Percentiles rank a stretch among this genome's conserved stretches.
Evolutionary conservation across 441 rosid genomes (phyloP).

Genomic region (Populus trichocarpa): DNA sequence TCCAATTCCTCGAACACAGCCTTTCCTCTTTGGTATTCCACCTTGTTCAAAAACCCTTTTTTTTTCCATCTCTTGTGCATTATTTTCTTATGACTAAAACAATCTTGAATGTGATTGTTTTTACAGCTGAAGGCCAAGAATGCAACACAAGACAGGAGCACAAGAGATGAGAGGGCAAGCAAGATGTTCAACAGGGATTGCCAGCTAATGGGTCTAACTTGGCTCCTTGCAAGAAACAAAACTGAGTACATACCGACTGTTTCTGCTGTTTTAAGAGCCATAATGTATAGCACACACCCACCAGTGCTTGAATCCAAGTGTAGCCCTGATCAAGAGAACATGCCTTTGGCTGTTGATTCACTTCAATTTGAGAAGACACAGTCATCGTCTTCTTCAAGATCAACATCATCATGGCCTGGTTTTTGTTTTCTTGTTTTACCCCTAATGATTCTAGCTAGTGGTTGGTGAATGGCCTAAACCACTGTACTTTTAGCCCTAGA

Average conservation of each 20-base stretch:
- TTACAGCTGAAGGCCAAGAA: slow-evolving; percentile 72
- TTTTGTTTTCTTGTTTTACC: slow-evolving; percentile 34
- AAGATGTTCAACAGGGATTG: slow-evolving; percentile 93
- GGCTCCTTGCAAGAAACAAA: slow-evolving; percentile 94
- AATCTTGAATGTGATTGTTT: not conserved
- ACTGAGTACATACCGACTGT: slow-evolving; percentile 97
- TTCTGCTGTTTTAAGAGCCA: slow-evolving; percentile 90
- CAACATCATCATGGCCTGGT: not conserved
- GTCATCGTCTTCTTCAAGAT: slow-evolving; percentile 22
- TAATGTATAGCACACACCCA: slow-evolving; percentile 84
- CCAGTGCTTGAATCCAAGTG: slow-evolving; percentile 64
- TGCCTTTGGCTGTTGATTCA: slow-evolving; percentile 99
- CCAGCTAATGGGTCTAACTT: slow-evolving; percentile 97
- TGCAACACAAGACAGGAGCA: slow-evolving; percentile 19
- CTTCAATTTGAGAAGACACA: slow-evolving; percentile 60
- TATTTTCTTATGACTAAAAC: slow-evolving; percentile 4
- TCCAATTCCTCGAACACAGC: slow-evolving; percentile 18
- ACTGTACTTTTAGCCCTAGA: slow-evolving; percentile 2
- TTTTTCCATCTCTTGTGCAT: not conserved
- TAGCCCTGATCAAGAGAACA: slow-evolving; percentile 98
- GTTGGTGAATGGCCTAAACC: not conserved
- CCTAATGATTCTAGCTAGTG: slow-evolving; percentile 32
- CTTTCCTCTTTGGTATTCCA: slow-evolving; percentile 22
- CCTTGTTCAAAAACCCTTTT: not conserved
- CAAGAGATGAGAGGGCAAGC: slow-evolving; percentile 53